Base-by-base conservation (phyloP, 2,329 filamentous ascomycete genomes). In the Epichloe gansuensis region DNA sequence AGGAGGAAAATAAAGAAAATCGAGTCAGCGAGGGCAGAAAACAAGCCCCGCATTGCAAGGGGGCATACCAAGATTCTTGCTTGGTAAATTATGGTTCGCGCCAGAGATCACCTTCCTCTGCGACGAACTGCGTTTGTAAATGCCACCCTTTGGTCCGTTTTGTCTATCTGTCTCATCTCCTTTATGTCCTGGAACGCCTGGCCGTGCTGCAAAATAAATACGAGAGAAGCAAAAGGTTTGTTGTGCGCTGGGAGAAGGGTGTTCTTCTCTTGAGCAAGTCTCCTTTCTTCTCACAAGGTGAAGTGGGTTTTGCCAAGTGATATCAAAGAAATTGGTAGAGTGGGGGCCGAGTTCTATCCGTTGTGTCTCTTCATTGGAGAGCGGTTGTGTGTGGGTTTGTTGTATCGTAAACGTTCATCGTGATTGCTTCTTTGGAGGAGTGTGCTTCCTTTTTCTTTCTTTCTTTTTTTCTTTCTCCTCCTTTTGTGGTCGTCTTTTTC, bases 291-390 rank as follows among this genome's bases (percentile, higher is more conserved):
- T 21, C 12, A 12, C 17, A 5, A 53, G 28, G 13, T 15, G 23
- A 43, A n/a, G 8, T 15, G 13, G n/a, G 46, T n/a, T n/a, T 21
- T 9, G n/a, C 13, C 15, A 35, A 39, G 21, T 28, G 17, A 41
- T 11, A 28, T 42, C 25, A 25, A 8, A 42, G 50, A 34, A 46
- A 23, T 37, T 34, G 44, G 28, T 4, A 21, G 28, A 43, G 48
- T 47, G 52, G 43, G 44, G 43, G n/a, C 38, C 34, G 15, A 39
- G 46, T 53, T 53, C 28, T 53, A 53, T 38, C 42, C 34, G 17
- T 46, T 42, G 47, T 43, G 48, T 50, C 23, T 53, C 47, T 37
- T 53, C 52, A 28, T 50, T 41, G 5, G 31, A 41, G 35, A 23
- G 28, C 43, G 43, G 7, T 46, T 46, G 9, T 25, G 12, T 46